phyloP scores from a whole-genome alignment of 805 yeast species.

The Pichia ethanolica region DNA sequence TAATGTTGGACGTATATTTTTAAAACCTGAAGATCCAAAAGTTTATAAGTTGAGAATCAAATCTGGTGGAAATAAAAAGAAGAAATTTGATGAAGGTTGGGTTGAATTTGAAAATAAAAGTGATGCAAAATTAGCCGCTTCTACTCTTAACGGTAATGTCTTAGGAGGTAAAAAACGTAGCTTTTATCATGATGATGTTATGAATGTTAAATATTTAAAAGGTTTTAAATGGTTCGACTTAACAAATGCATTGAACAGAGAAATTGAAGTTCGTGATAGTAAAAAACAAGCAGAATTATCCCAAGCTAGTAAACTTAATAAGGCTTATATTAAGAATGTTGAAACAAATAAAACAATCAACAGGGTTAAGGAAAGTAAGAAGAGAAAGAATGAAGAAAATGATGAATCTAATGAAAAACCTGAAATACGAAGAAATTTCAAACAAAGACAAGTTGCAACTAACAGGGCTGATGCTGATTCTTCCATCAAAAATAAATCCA shows the following conservation, averaged over 20 bases:
- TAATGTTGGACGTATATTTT: slow-evolving; percentile 73
- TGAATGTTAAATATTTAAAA: slow-evolving; percentile 82
- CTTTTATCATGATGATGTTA: slow-evolving; percentile 88
- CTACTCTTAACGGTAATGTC: slow-evolving; percentile 78
- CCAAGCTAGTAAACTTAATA: slow-evolving; percentile 82
- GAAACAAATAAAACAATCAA: slow-evolving; percentile 78
- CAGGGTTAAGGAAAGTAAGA: slow-evolving; percentile 50
- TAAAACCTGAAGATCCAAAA: slow-evolving; percentile 76
- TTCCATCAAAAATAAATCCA: slow-evolving; percentile 31
- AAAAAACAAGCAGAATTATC: slow-evolving; percentile 82
- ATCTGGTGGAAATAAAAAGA: slow-evolving; percentile 88
- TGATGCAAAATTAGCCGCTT: slow-evolving; percentile 84
- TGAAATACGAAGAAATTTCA: slow-evolving; percentile 50
- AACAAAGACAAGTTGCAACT: slow-evolving; percentile 62
- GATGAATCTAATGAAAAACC: slow-evolving; percentile 20
- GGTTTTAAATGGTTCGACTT: slow-evolving; percentile 94
- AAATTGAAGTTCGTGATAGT: slow-evolving; percentile 81
- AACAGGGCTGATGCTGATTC: slow-evolving; percentile 57
- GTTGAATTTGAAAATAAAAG: slow-evolving; percentile 78
- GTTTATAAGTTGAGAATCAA: slow-evolving; percentile 62
- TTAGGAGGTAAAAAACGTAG: slow-evolving; percentile 89
- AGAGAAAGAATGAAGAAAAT: slow-evolving; percentile 17
- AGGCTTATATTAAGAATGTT: slow-evolving; percentile 73
- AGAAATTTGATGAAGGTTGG: slow-evolving; percentile 92
- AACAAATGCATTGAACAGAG: slow-evolving; percentile 87